phyloP scores from a whole-genome alignment of 495 filamentous ascomycete species.

The Antarctomyces pellizariae region DNA sequence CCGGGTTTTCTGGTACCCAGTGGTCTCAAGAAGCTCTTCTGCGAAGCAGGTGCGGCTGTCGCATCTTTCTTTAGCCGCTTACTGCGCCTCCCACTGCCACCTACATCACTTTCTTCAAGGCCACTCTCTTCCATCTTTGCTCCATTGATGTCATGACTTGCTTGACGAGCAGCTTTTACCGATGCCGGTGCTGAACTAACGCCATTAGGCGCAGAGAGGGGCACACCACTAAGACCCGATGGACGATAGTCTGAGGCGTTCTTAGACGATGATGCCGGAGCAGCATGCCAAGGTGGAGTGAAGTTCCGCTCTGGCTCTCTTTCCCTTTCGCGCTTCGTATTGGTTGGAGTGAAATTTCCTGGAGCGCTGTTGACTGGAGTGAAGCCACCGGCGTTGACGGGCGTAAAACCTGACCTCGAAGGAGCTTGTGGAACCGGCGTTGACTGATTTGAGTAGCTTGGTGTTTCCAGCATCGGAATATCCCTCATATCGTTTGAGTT shows the following conservation, averaged over 20 bases:
- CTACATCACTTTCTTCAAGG: constrained; percentile 42
- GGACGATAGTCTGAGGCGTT: constrained; percentile 35
- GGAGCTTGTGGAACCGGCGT: constrained; percentile 12
- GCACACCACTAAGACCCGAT: constrained; percentile 23
- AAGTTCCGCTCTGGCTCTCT: constrained; percentile 16
- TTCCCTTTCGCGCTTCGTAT: constrained; percentile 23
- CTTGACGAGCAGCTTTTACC: constrained; percentile 47
- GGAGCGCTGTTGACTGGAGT: constrained; percentile 48
- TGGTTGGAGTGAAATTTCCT: constrained; percentile 30
- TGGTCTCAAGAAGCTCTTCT: constrained; percentile 85
- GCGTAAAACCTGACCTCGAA: constrained; percentile 12
- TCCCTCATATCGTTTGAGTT: constrained; percentile 20
- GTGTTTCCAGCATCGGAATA: constrained; percentile 30
- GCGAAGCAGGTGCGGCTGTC: constrained; percentile 78
- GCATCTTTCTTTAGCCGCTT: constrained; percentile 86
- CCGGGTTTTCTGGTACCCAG: constrained; percentile 44
- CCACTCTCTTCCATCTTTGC: constrained; percentile 30
- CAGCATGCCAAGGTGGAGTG: constrained; percentile 21
- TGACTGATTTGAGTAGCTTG: constrained; percentile 16
- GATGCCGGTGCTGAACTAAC: too few species aligned
- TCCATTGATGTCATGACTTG: constrained; percentile 46
- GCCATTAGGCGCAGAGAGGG: constrained; percentile 32
- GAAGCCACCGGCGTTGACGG: constrained; percentile 31
- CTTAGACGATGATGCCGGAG: constrained; percentile 27
- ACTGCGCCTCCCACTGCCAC: constrained; percentile 63